Evolutionary conservation across 2,329 filamentous ascomycete species (phyloP).

Genomic region (Nectriaceae sp.): DNA sequence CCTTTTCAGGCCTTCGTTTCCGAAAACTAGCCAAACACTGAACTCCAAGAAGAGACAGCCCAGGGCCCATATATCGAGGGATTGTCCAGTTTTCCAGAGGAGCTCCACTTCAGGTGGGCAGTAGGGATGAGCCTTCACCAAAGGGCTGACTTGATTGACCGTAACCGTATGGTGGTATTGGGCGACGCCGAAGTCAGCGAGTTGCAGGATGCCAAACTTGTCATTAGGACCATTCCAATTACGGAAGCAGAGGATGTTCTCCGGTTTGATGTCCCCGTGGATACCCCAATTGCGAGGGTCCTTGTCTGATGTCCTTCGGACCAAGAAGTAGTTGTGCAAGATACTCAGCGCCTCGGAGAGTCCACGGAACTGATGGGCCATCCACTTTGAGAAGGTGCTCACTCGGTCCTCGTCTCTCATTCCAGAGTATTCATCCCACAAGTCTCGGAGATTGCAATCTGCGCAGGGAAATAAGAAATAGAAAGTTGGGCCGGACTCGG

Average conservation of each 20-base stretch:
- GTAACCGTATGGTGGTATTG: slow-evolving; percentile 7
- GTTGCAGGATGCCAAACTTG: slow-evolving; percentile 5
- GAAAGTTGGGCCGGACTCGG: background rate
- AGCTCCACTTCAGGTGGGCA: background rate
- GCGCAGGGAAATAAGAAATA: slow-evolving; percentile 10
- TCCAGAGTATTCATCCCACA: slow-evolving; percentile 1
- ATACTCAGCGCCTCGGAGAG: background rate
- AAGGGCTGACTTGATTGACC: slow-evolving; percentile 3
- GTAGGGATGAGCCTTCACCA: background rate
- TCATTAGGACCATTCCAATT: slow-evolving; percentile 2
- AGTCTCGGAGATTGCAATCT: slow-evolving; percentile 2
- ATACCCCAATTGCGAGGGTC: slow-evolving; percentile 5
- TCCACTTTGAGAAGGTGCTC: background rate
- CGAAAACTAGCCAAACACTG: slow-evolving; percentile 7
- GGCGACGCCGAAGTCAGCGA: slow-evolving; percentile 8
- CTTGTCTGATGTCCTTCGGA: background rate
- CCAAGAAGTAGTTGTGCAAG: background rate
- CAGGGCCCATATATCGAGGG: slow-evolving; percentile 7
- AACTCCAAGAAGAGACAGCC: slow-evolving; percentile 11
- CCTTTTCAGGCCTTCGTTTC: background rate
- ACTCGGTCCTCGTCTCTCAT: background rate
- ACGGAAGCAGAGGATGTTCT: slow-evolving; percentile 8
- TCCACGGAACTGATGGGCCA: slow-evolving; percentile 1
- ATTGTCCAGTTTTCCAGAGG: background rate
- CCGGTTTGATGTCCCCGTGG: slow-evolving; percentile 11